Base-by-base conservation (phyloP, 192 early-diverging fungal genomes). In the Allomyces javanicus region DNA sequence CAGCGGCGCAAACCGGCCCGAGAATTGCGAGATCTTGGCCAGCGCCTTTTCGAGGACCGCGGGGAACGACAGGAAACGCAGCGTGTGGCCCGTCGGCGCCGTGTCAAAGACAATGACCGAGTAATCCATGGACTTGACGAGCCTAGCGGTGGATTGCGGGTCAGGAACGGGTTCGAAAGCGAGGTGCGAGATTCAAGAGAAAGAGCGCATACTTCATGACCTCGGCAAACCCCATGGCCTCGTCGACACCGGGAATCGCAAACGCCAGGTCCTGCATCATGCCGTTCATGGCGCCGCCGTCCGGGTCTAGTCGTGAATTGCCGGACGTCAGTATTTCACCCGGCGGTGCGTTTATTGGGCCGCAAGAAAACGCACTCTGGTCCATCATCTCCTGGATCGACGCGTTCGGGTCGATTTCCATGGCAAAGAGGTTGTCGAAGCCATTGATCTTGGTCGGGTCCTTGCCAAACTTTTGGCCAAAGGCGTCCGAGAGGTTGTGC, bases 201-300 rank as follows among this genome's bases (percentile, higher is more conserved):
- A 26, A 26, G 33, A 40, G 33, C 33, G 61, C 71, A 19, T 79
- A 89, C 86, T 99, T 99, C 96, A 99, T 99, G 19, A 99, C 96
- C 72, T 99, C 96, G n/a, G 94, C 94, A 79, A 99, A 99, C 61
- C 93, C 92, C 94, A 99, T 99, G 24, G 96, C 96, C 76, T 99
- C 96, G 75, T 99, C 96, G 17, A 99, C 94, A 74, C 96, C 96
- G 27, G 96, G 96, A 76, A 99, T 99, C 33, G 93, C 93, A 76
- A 96, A 99, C 10, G 94, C 94, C 69, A 99, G 84, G 77, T 99
- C 96, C 78, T 95, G 90, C 81, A 99, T 86, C 76, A 92, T 88
- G 33, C 85, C 80, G 66, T 86, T 89, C 83, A 89, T 88, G 33
- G 83, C 83, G 44, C 83, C 81, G 66, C 82, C 83, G 63, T 91